These are phyloP conservation scores for Tulasnella sp. DNA, from an alignment of 768 basidiomycete species.

Conservation along the genomic window DNA sequence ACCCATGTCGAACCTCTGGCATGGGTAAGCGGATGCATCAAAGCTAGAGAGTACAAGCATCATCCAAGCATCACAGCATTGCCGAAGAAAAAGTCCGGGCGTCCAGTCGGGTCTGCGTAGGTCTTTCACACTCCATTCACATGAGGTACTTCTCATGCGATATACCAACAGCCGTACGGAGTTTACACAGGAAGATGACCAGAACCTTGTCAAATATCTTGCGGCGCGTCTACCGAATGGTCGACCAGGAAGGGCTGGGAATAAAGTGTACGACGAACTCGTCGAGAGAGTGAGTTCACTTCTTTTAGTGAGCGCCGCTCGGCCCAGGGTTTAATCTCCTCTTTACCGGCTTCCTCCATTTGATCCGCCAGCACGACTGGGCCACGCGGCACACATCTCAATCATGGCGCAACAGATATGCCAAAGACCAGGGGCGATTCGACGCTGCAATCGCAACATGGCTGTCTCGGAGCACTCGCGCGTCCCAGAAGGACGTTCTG, in stretches of 20 bases:
- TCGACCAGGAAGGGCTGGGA: constrained; percentile 3
- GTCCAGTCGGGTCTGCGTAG: not conserved
- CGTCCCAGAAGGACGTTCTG: constrained; percentile 1
- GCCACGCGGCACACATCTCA: constrained; percentile 1
- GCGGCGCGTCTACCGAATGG: not conserved
- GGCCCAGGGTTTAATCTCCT: too few species aligned
- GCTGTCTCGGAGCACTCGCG: not conserved
- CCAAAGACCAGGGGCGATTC: not conserved
- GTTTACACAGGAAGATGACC: constrained; percentile 6
- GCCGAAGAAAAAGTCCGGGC: not conserved
- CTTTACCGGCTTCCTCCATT: too few species aligned
- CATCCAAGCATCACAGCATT: not conserved
- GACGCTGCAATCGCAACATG: not conserved
- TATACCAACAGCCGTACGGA: not conserved
- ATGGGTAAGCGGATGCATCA: constrained; percentile 8
- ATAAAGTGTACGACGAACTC: constrained; percentile 2
- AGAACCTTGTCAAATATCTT: not conserved
- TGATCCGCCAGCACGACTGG: constrained; percentile 1
- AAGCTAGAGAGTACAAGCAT: not conserved
- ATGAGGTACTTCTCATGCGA: not conserved
- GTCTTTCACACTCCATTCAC: not conserved
- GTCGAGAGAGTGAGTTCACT: not conserved
- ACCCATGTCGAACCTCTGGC: constrained; percentile 3
- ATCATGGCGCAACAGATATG: constrained; percentile 10
- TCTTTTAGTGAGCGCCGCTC: too few species aligned